Evolutionary conservation across 2,329 filamentous ascomycete species (phyloP).

Genomic region (Emmonsiellopsis sp.): DNA sequence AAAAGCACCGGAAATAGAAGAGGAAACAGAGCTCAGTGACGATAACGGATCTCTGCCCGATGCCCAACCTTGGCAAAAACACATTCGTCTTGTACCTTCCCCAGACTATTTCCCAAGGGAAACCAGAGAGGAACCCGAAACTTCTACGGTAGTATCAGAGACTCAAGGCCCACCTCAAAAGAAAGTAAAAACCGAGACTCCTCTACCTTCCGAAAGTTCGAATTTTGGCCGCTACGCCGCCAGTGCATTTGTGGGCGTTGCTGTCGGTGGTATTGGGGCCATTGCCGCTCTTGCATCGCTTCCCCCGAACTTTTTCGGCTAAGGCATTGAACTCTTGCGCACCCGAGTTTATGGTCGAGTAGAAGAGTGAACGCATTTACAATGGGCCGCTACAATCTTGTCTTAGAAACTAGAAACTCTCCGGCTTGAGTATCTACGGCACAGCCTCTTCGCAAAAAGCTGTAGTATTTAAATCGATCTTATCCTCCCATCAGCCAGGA

Average conservation of each 20-base stretch:
- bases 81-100: not conserved
- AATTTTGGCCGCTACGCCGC: slow-evolving; percentile 29
- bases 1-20: slow-evolving; percentile 1
- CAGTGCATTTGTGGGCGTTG: slow-evolving; percentile 30
- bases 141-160: not conserved
- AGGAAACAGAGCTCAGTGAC: not conserved
- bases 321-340: not conserved
- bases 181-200: slow-evolving; percentile 8
- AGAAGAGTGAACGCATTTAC: too few relatives aligned
- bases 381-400: too few relatives aligned
- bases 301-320: slow-evolving; percentile 35
- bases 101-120: too few relatives aligned
- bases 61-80: not conserved
- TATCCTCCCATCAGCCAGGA: too few relatives aligned
- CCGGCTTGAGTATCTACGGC: too few relatives aligned
- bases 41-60: not conserved
- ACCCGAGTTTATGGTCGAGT: too few relatives aligned
- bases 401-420: too few relatives aligned
- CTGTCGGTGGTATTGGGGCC: slow-evolving; percentile 34
- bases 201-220: slow-evolving; percentile 16
- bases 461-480: too few relatives aligned
- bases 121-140: not conserved
- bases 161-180: not conserved
- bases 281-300: slow-evolving; percentile 33
- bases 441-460: too few relatives aligned